phyloP scores from a whole-genome alignment of 441 rosid species.

The Heliophila coronopifolia region DNA sequence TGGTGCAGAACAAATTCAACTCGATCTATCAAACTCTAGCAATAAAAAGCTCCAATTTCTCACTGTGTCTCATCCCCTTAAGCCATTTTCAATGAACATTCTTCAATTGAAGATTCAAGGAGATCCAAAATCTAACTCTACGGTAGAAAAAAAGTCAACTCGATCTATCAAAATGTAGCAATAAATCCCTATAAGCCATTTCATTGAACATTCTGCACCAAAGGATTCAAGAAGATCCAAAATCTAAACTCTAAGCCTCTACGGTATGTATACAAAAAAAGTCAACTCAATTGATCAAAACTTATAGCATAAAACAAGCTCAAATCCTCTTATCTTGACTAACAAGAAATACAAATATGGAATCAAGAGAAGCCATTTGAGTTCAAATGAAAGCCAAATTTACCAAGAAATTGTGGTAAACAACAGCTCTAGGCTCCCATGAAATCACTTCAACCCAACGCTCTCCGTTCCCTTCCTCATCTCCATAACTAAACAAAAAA shows the following conservation, averaged over 20 bases:
- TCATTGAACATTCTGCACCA: neutral
- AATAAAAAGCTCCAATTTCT: neutral
- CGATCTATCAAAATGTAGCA: too few relatives aligned
- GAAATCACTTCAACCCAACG: constrained; percentile 85
- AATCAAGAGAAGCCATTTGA: neutral
- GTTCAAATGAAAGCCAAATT: neutral
- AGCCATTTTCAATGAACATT: constrained; percentile 2
- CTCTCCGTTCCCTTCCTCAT: constrained; percentile 42
- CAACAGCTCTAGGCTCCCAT: constrained; percentile 89
- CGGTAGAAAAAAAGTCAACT: too few relatives aligned
- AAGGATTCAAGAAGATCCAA: neutral
- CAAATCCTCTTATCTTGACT: neutral
- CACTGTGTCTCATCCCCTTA: neutral
- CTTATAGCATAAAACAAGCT: neutral
- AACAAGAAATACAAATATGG: constrained; percentile 15
- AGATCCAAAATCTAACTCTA: too few relatives aligned
- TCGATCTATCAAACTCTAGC: neutral
- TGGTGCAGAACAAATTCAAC: neutral
- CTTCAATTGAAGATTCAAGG: too few relatives aligned
- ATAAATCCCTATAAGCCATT: too few relatives aligned
- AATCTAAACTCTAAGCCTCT: neutral
- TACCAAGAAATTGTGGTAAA: constrained; percentile 86
- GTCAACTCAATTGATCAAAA: constrained; percentile 3
- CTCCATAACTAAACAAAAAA: constrained; percentile 16
- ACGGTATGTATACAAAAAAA: neutral